Base-by-base conservation (phyloP, 2,329 filamentous ascomycete genomes). In the Aspergillus texensis region DNA sequence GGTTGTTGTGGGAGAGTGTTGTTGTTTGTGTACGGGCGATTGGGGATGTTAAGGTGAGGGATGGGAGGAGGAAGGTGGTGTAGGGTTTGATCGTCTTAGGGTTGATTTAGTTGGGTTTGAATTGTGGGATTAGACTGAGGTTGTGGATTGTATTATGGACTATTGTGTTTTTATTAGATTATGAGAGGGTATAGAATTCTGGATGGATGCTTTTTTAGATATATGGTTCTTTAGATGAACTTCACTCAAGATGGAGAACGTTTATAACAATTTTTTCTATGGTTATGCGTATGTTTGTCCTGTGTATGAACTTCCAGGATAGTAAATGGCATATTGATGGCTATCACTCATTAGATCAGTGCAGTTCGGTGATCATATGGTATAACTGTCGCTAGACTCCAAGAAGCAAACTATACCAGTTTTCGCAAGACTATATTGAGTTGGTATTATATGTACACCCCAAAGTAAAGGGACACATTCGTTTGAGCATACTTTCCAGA, bases 401-500 rank as follows among this genome's bases (percentile, higher is more conserved):
- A 41, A 41, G 19, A 41, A 41, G 8, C 6, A 41, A n/a, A 41
- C 3, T 41, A n/a, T 10, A 41, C 6, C 16, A 41, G 39, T 41
- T 3, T n/a, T 41, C 8, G 5, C 6, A 9, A n/a, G n/a, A 41
- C 6, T n/a, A 16, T 8, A 9, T 41, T 16, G 39, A 41, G 39
- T 6, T n/a, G 39, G 9, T 19, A 28, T 28, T 28, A 28, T 9
- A 41, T 41, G 19, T 41, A 41, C 16, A 41, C 9, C 16, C 39
- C 0, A 41, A 41, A 41, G 3, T 10, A 41, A 9, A n/a, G 6
- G 19, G 39, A 9, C 6, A 19, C 2, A 10, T 41, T n/a, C 83
- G 78, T 67, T 79, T 81, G 52, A 89, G 70, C 84, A 89, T 88
- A 2, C 69, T 70, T 30, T 77, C 74, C 12, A 90, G 76, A 2